phyloP scores from a whole-genome alignment of 2,329 filamentous ascomycete genomes.

The Cordyceps tenuipes region DNA sequence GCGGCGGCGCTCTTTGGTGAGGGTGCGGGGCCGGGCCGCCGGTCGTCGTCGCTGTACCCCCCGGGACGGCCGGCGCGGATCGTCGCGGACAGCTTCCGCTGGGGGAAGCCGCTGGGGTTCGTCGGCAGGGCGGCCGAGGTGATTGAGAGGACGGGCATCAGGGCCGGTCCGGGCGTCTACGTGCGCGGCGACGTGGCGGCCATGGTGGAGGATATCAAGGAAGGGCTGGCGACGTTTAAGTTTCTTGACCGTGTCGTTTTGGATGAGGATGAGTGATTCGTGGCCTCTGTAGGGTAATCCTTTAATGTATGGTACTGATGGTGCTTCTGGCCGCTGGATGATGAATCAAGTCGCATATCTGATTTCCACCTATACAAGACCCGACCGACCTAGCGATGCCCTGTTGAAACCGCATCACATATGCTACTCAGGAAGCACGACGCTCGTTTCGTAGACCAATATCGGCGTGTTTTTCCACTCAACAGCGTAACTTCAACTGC shows the following conservation, averaged over 20 bases:
- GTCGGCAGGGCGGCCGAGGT: constrained; percentile 37
- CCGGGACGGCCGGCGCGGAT: constrained; percentile 56
- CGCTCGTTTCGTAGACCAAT: no score
- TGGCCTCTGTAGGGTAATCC: not conserved
- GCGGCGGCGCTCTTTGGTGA: constrained; percentile 43
- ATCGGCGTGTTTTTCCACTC: no score
- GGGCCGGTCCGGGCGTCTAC: constrained; percentile 34
- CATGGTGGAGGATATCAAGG: constrained; percentile 40
- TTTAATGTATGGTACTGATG: not conserved
- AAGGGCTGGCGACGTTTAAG: constrained; percentile 55
- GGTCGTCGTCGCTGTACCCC: constrained; percentile 50
- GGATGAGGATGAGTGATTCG: constrained; percentile 28
- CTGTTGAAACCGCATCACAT: no score
- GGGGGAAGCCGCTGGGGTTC: constrained; percentile 61
- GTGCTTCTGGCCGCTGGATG: no score
- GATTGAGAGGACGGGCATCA: constrained; percentile 37
- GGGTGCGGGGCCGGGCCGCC: constrained; percentile 16
- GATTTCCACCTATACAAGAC: no score
- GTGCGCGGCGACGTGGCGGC: constrained; percentile 23
- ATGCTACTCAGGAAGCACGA: no score
- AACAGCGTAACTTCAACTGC: no score
- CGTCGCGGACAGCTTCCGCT: constrained; percentile 53
- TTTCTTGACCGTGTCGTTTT: constrained; percentile 56
- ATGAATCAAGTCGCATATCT: no score
- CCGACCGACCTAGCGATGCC: no score